Base-by-base conservation (phyloP, 805 yeast species). In the Ogataea trehaloabstinens region DNA sequence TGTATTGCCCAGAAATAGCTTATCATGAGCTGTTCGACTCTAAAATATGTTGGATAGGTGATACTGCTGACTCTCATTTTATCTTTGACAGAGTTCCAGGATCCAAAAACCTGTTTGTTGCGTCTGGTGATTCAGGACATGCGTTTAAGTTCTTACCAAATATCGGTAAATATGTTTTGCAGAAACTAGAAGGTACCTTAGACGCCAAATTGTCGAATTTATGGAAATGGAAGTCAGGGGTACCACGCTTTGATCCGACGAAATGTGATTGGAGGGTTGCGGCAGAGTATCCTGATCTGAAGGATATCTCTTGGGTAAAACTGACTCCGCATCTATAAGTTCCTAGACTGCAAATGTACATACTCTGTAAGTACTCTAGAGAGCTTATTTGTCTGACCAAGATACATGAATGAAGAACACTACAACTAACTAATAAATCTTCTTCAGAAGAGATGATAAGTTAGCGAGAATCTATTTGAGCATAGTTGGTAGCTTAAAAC, bases 61-160 rank as follows among this genome's bases (percentile, higher is more conserved):
- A 72, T 41, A 63, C 75, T 5, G 46, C 65, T 5, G 66, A 66
- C 40, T 56, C 67, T 6, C 64, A 70, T 40, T 70, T 69, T 38
- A 49, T 71, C 12, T 62, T 71, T 17, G 72, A 70, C 44, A 41
- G 41, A 19, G 58, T 65, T 17, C 76, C 76, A 2, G 48, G 49
- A 1, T 44, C 45, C 13, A 29, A 40, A 0, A 62, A 61, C 20
- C 53, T 68, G 2, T 60, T 43, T 36, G 66, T 72, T 12, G 74
- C 73, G 0, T 58, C 71, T 8, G 78, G 78, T 13, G 76, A 71
- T 46, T 64, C 75, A 4, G 74, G 76, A 6, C 76, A 71, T 50
- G 73, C 63, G 4, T 71, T 64, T 52, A 72, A 71, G 49, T 67
- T 67, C 32, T 46, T 72, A 38, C 78, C 78, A n/a, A 66, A 59